phyloP scores from a whole-genome alignment of 257 asterid genomes.

The Solanum etuberosum region DNA sequence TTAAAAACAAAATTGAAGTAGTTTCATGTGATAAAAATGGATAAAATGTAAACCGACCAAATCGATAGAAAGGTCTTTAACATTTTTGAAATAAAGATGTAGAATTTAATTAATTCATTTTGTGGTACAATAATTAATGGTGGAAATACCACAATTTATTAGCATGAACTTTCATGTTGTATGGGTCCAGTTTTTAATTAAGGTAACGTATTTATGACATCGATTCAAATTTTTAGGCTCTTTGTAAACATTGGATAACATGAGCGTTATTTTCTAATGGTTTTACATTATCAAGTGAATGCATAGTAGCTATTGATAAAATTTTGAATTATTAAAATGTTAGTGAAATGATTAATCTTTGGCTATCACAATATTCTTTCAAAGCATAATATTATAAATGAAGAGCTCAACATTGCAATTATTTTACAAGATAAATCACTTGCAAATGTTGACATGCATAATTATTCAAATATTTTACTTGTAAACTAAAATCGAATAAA shows the following conservation, averaged over 20 bases:
- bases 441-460: background rate
- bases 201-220: background rate
- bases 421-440: background rate
- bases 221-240: background rate
- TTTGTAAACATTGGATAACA: background rate
- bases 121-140: background rate
- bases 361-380: background rate
- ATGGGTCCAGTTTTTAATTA: background rate
- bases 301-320: background rate
- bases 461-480: background rate
- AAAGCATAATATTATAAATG: background rate
- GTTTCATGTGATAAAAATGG: background rate
- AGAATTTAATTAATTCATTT: background rate
- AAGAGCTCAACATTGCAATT: background rate
- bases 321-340: background rate
- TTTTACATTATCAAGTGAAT: background rate
- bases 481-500: no score
- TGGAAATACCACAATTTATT: constrained; percentile 15
- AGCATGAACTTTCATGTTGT: constrained; percentile 7
- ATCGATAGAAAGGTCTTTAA: background rate
- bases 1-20: background rate
- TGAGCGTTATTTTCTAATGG: background rate
- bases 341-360: background rate
- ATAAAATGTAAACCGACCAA: background rate
- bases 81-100: background rate